A percentile compares a stretch with the other conserved stretches of the same genome.
phyloP scores from a whole-genome alignment of 352 stramenopile species.

The Albugo candida region DNA sequence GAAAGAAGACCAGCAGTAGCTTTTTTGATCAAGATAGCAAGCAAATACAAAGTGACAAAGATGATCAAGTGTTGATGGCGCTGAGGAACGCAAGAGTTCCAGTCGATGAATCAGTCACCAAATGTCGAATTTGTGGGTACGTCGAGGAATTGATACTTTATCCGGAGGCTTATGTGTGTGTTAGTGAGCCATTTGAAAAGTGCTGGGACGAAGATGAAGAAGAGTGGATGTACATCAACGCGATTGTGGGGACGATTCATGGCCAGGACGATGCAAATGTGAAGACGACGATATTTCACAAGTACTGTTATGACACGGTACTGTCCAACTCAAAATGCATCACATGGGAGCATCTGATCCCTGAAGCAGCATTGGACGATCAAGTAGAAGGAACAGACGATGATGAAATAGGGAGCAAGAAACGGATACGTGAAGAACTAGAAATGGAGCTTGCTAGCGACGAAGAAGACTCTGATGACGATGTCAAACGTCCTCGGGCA shows the following conservation, averaged over 20 bases:
- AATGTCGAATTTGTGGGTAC: constrained; percentile 65
- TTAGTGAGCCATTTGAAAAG: constrained; percentile 52
- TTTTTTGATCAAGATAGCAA: constrained; percentile 26
- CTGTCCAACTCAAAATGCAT: constrained; percentile 69
- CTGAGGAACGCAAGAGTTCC: constrained; percentile 55
- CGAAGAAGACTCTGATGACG: too few relatives aligned
- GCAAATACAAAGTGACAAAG: constrained; percentile 20
- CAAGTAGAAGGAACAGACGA: constrained; percentile 12
- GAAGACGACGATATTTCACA: constrained; percentile 73
- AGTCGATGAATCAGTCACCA: constrained; percentile 59
- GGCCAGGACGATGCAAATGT: constrained; percentile 9
- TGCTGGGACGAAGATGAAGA: constrained; percentile 80
- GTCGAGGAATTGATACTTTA: constrained; percentile 2
- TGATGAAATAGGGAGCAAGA: constrained; percentile 1
- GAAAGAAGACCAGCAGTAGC: constrained; percentile 53
- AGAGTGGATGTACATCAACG: constrained; percentile 82
- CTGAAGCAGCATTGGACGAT: constrained; percentile 16
- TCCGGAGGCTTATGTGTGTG: neutral
- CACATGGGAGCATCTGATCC: constrained; percentile 50
- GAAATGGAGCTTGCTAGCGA: too few relatives aligned
- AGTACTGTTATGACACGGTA: constrained; percentile 77
- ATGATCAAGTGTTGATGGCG: constrained; percentile 26
- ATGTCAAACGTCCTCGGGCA: too few relatives aligned
- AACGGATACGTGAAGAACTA: too few relatives aligned
- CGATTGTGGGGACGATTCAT: constrained; percentile 55